Conservation (phyloP, 441 rosid genomes). For the Pelargonium cotyledonis region DNA sequence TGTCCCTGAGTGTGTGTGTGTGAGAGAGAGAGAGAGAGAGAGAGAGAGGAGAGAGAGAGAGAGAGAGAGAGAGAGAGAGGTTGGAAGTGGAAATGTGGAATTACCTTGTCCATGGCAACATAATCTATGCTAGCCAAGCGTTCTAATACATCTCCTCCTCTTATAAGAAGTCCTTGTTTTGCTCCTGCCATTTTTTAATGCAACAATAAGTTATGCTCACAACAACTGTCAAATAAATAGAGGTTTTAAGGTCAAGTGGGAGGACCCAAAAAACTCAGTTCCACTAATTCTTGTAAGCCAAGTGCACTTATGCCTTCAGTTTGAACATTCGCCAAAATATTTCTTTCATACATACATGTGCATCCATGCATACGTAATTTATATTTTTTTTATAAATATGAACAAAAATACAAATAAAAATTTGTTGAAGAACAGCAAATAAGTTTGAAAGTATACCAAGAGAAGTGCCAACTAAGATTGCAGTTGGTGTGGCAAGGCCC, state of each 20-base stretch:
- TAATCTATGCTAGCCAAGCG: slow-evolving; percentile 66
- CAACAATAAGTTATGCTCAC: slow-evolving; percentile 10
- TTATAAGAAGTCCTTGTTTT: slow-evolving; percentile 83
- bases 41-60: background rate
- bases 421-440: background rate
- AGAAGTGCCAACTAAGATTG: slow-evolving; percentile 92
- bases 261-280: background rate
- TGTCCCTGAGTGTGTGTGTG: background rate
- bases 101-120: slow-evolving; percentile 88
- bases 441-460: slow-evolving; percentile 51
- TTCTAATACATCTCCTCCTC: slow-evolving; percentile 96
- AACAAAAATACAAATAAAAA: background rate
- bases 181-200: slow-evolving; percentile 57
- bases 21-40: slow-evolving; percentile 8
- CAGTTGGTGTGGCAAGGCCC: slow-evolving; percentile 97
- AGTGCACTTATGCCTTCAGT: slow-evolving; percentile 1
- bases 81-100: background rate
- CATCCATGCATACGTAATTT: too few species aligned
- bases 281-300: slow-evolving; percentile 10
- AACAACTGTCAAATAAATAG: background rate
- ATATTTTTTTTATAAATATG: too few species aligned
- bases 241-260: slow-evolving; percentile 5
- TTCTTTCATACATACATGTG: background rate
- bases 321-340: background rate
- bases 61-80: slow-evolving; percentile 1